Evolutionary conservation across 202 grass and related monocot species (phyloP).

Genomic region (Setaria italica): DNA sequence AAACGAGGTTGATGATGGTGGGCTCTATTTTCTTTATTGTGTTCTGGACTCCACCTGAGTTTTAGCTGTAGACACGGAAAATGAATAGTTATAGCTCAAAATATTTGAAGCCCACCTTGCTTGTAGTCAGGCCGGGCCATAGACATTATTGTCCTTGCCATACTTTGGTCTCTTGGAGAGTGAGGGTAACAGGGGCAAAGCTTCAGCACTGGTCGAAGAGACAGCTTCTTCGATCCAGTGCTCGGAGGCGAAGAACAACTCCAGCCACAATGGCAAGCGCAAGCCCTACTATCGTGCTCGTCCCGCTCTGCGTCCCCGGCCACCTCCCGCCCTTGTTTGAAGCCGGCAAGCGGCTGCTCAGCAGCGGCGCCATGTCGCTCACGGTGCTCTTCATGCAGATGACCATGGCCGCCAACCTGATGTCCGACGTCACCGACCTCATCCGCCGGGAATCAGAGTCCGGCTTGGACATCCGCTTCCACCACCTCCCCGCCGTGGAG

Average conservation of each 20-base stretch:
- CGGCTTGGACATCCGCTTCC: constrained; percentile 45
- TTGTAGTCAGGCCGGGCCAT: too few relatives aligned
- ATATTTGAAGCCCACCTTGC: too few relatives aligned
- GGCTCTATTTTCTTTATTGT: too few relatives aligned
- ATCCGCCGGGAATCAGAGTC: constrained; percentile 9
- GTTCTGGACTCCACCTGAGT: too few relatives aligned
- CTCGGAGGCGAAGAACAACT: background rate
- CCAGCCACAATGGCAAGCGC: background rate
- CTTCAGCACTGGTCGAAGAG: too few relatives aligned
- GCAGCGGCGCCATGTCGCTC: constrained; percentile 37
- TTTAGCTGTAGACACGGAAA: too few relatives aligned
- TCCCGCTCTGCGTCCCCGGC: constrained; percentile 48
- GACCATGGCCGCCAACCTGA: background rate
- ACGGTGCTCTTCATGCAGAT: constrained; percentile 42
- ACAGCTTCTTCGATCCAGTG: too few relatives aligned
- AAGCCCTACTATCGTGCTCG: constrained; percentile 27
- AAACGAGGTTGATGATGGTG: too few relatives aligned
- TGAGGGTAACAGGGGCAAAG: too few relatives aligned
- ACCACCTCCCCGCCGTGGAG: constrained; percentile 43
- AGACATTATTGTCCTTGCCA: too few relatives aligned
- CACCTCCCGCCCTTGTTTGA: constrained; percentile 57
- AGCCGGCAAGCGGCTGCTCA: constrained; percentile 49
- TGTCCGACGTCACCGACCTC: constrained; percentile 15
- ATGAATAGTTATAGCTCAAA: too few relatives aligned
- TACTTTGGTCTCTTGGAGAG: too few relatives aligned